Percentiles rank a stretch among this genome's conserved stretches.
Evolutionary conservation across 2,329 filamentous ascomycete genomes (phyloP).

Genomic region (Beauveria brongniartii): DNA sequence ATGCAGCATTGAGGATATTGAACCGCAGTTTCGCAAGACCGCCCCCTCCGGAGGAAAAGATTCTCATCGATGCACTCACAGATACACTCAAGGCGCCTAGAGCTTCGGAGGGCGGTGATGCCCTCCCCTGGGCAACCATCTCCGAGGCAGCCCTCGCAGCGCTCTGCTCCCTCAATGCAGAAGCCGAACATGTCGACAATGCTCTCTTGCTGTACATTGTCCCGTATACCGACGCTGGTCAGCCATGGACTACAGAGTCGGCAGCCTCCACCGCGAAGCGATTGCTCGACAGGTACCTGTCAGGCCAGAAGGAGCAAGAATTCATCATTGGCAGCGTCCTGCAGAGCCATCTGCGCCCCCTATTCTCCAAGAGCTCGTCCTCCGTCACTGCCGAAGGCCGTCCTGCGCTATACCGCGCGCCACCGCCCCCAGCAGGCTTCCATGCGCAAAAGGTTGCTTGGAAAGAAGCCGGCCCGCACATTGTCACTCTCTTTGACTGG

Average conservation of each 20-base stretch:
- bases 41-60: background rate
- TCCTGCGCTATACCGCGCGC: constrained; percentile 19
- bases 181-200: constrained; percentile 10
- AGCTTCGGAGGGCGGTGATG: background rate
- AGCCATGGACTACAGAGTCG: constrained; percentile 31
- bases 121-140: constrained; percentile 3
- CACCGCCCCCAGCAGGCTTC: background rate
- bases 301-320: constrained; percentile 10
- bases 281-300: constrained; percentile 25
- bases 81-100: background rate
- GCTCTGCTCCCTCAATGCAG: constrained; percentile 19
- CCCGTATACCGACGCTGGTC: constrained; percentile 23
- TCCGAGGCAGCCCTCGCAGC: constrained; percentile 22
- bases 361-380: constrained; percentile 54
- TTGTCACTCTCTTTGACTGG: constrained; percentile 38
- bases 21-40: background rate
- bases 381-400: constrained; percentile 22
- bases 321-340: constrained; percentile 52
- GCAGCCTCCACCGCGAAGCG: constrained; percentile 22
- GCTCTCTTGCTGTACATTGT: constrained; percentile 23
- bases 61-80: background rate
- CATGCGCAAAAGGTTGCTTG: constrained; percentile 14
- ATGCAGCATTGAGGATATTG: background rate
- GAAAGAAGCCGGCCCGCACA: constrained; percentile 17
- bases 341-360: constrained; percentile 53